phyloP scores from a whole-genome alignment of 495 filamentous ascomycete genomes.

The Neurospora pannonica region DNA sequence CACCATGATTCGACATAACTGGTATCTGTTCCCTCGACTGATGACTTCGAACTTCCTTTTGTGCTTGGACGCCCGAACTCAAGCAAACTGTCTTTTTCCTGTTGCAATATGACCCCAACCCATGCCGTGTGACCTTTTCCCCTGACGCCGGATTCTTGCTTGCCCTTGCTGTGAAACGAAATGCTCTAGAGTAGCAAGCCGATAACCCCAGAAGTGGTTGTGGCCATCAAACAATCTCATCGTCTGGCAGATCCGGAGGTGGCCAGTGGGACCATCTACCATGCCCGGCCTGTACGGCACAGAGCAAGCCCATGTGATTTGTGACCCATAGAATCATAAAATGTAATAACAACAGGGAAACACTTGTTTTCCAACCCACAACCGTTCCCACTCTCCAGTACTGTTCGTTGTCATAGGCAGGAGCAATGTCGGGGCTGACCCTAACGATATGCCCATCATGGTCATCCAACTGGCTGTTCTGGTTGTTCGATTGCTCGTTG shows the following conservation, averaged over 20 bases:
- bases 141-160: neutral
- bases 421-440: neutral
- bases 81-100: neutral
- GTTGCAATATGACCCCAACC: neutral
- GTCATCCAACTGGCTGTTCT: neutral
- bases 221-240: neutral
- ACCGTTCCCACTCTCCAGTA: slow-evolving; percentile 5
- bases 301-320: slow-evolving; percentile 26
- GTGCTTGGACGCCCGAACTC: neutral
- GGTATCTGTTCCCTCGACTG: neutral
- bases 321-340: slow-evolving; percentile 28
- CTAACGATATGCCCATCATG: neutral
- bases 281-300: slow-evolving; percentile 17
- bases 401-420: neutral
- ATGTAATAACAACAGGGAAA: slow-evolving; percentile 28
- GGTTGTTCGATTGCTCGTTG: neutral
- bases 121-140: neutral
- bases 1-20: neutral
- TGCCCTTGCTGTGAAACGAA: neutral
- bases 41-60: neutral
- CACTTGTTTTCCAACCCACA: slow-evolving; percentile 28
- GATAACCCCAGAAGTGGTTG: neutral
- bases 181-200: neutral
- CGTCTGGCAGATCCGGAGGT: neutral
- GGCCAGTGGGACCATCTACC: slow-evolving; percentile 30